Evolutionary conservation across 345 rosid species (phyloP).

Genomic region (Noccaea caerulescens): DNA sequence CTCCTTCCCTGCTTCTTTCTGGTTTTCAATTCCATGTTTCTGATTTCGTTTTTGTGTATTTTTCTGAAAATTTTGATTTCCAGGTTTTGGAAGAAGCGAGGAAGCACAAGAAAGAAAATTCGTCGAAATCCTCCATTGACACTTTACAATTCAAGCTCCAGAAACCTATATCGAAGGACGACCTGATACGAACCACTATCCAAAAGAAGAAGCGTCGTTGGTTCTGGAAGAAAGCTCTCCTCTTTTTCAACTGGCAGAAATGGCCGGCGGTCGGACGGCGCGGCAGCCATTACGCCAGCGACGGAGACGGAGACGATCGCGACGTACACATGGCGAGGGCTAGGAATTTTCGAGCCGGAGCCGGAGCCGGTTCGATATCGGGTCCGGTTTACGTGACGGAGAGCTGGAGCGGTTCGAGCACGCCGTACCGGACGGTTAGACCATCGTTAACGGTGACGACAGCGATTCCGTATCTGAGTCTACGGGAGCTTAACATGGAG

Average conservation of each 20-base stretch:
- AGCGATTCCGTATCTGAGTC: slow-evolving; percentile 67
- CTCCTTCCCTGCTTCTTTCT: not conserved
- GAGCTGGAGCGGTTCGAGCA: slow-evolving; percentile 64
- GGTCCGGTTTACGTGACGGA: slow-evolving; percentile 78
- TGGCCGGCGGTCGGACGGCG: slow-evolving; percentile 38
- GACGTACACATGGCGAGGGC: slow-evolving; percentile 63
- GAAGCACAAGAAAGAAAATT: slow-evolving; percentile 49
- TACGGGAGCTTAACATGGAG: slow-evolving; percentile 78
- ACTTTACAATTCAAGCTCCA: slow-evolving; percentile 74
- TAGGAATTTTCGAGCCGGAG: slow-evolving; percentile 53
- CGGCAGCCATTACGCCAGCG: not conserved
- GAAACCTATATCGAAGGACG: slow-evolving; percentile 75
- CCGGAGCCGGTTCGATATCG: slow-evolving; percentile 57
- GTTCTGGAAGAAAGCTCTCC: slow-evolving; percentile 69
- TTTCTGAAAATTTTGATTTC: not conserved
- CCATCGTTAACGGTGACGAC: slow-evolving; percentile 33
- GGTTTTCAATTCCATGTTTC: not conserved
- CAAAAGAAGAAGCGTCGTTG: slow-evolving; percentile 49
- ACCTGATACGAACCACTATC: slow-evolving; percentile 47
- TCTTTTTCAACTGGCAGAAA: slow-evolving; percentile 63
- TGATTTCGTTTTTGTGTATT: not conserved
- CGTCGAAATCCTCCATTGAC: slow-evolving; percentile 50
- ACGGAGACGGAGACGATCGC: slow-evolving; percentile 3
- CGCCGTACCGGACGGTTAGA: slow-evolving; percentile 56
- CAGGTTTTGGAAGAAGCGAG: slow-evolving; percentile 84